These are phyloP conservation scores for Lachancea sp. DNA, from an alignment of 805 yeast genomes.

Conservation along the genomic window DNA sequence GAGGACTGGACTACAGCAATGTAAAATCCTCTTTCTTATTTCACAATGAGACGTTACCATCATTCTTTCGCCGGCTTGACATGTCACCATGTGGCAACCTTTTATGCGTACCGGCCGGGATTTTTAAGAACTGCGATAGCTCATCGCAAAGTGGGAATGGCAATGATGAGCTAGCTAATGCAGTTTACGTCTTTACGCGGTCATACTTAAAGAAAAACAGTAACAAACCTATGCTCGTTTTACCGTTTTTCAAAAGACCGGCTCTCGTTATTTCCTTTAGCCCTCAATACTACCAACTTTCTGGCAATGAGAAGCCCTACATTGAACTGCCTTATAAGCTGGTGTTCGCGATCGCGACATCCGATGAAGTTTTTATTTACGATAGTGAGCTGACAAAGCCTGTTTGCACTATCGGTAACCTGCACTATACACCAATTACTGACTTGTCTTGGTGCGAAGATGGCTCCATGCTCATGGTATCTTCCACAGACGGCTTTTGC, in stretches of 20 bases:
- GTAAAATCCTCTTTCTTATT: constrained; percentile 45
- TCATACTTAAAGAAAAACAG: constrained; percentile 43
- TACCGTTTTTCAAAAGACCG: constrained; percentile 77
- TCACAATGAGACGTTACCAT: constrained; percentile 81
- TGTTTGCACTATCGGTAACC: constrained; percentile 63
- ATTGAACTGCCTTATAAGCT: constrained; percentile 68
- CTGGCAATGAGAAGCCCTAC: constrained; percentile 23
- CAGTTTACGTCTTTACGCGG: constrained; percentile 76
- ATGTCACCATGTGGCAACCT: constrained; percentile 89
- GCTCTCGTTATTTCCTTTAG: constrained; percentile 78
- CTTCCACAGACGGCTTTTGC: constrained; percentile 92
- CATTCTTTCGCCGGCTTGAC: constrained; percentile 79
- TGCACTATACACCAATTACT: constrained; percentile 85
- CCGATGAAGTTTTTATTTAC: constrained; percentile 73
- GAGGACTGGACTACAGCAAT: constrained; percentile 17
- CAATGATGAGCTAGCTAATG: constrained; percentile 46
- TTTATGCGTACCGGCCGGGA: constrained; percentile 72
- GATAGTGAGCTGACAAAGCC: constrained; percentile 71
- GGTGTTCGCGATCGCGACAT: constrained; percentile 90
- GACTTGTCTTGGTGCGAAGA: constrained; percentile 81
- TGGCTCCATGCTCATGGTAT: constrained; percentile 61
- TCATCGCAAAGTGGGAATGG: constrained; percentile 18
- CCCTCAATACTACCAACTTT: constrained; percentile 48
- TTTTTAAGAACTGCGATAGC: constrained; percentile 36
- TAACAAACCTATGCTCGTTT: constrained; percentile 65